Evolutionary conservation across 2,329 filamentous ascomycete genomes (phyloP).

Genomic region (Arthrinium phaeospermum): DNA sequence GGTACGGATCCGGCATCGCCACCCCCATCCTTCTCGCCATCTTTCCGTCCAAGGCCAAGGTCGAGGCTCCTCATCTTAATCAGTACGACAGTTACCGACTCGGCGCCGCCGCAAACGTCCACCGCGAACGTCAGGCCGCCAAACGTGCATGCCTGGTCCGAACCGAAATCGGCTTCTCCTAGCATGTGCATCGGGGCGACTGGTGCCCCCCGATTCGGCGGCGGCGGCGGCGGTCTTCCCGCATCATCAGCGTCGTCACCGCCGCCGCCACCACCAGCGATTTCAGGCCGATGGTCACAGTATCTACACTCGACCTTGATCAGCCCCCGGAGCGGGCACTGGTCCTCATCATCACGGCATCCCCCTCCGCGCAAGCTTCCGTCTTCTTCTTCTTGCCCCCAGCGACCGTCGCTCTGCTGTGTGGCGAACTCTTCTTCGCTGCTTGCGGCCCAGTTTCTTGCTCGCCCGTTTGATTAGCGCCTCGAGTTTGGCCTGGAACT

Average conservation of each 20-base stretch:
- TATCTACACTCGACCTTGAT: slow-evolving; percentile 31
- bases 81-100: slow-evolving; percentile 28
- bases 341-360: not conserved
- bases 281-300: slow-evolving; percentile 27
- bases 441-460: not conserved
- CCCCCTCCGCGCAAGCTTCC: not conserved
- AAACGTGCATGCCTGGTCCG: slow-evolving; percentile 27
- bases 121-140: slow-evolving; percentile 33
- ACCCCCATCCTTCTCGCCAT: too few species aligned
- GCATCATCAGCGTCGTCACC: not conserved
- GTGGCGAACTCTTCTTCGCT: slow-evolving; percentile 13
- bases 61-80: slow-evolving; percentile 20
- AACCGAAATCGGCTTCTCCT: slow-evolving; percentile 19
- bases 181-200: slow-evolving; percentile 35
- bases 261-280: not conserved
- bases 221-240: too few species aligned
- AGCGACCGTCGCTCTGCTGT: not conserved
- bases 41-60: not conserved
- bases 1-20: not conserved
- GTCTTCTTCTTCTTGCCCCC: not conserved
- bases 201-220: slow-evolving; percentile 22
- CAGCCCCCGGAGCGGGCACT: not conserved
- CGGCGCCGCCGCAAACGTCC: slow-evolving; percentile 26
- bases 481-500: not conserved
- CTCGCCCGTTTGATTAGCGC: not conserved